Evolutionary conservation across 768 basidiomycete species (phyloP).

Genomic region (Coprinopsis cinerea): DNA sequence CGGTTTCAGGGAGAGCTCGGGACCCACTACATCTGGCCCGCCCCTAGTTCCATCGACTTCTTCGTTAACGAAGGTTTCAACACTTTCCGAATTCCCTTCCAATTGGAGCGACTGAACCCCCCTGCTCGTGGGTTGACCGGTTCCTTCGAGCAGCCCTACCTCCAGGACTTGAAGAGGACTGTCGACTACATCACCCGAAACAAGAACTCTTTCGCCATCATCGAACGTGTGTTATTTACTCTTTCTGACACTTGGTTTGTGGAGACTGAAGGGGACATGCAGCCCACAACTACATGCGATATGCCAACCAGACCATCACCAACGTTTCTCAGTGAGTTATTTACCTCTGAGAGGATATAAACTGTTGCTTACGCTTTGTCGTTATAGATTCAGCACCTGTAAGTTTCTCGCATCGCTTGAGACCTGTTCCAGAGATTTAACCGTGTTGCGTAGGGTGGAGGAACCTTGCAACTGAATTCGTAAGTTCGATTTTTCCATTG

Average conservation of each 20-base stretch:
- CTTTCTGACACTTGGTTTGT: not conserved
- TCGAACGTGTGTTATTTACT: conserved; percentile 32
- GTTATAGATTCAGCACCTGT: conserved; percentile 41
- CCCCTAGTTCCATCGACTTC: conserved; percentile 36
- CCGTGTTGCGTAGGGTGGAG: conserved; percentile 40
- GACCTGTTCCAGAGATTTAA: not conserved
- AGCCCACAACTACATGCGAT: conserved; percentile 57
- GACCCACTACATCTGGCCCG: conserved; percentile 47
- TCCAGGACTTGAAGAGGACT: conserved; percentile 46
- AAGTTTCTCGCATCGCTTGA: conserved; percentile 14
- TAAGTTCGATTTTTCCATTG: conserved; percentile 21
- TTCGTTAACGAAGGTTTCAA: conserved; percentile 54
- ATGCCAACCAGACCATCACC: conserved; percentile 46
- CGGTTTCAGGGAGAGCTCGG: conserved; percentile 33
- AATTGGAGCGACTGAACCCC: conserved; percentile 50
- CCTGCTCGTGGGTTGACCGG: conserved; percentile 50
- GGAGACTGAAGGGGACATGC: not conserved
- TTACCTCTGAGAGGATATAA: not conserved
- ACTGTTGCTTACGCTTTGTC: not conserved
- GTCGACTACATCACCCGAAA: conserved; percentile 50
- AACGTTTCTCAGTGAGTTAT: conserved; percentile 29
- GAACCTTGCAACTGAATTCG: conserved; percentile 50
- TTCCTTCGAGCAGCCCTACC: conserved; percentile 46
- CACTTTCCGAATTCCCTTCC: conserved; percentile 58
- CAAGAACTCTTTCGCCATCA: conserved; percentile 50